Evolutionary conservation across 2,329 filamentous ascomycete species (phyloP).

Genomic region (Beauveria brongniartii): DNA sequence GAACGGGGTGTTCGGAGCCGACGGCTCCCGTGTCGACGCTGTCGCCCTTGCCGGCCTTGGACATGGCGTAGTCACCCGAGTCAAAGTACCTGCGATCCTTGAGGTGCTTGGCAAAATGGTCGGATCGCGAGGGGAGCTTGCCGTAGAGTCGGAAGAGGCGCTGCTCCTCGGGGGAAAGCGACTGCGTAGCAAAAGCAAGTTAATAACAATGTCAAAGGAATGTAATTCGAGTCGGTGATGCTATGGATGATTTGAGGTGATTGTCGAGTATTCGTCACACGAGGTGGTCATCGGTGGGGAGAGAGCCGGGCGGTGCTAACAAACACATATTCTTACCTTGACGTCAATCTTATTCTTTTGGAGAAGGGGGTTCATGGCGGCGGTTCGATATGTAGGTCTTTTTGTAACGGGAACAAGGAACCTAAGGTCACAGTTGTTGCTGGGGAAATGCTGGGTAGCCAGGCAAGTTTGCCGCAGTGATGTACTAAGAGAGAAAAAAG

Average conservation of each 20-base stretch:
- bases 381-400: slow-evolving; percentile 12
- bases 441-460: not conserved
- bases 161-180: slow-evolving; percentile 89
- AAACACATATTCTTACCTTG: slow-evolving; percentile 57
- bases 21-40: slow-evolving; percentile 89
- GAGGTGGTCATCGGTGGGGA: not conserved
- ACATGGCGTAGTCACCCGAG: slow-evolving; percentile 91
- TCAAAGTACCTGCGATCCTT: slow-evolving; percentile 99
- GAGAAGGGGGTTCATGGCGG: slow-evolving; percentile 83
- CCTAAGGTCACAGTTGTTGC: not conserved
- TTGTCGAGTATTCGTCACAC: not conserved
- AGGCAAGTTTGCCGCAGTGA: not conserved
- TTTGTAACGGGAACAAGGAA: not conserved
- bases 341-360: slow-evolving; percentile 98
- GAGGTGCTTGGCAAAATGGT: slow-evolving; percentile 94
- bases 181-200: slow-evolving; percentile 42
- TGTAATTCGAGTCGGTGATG: not conserved
- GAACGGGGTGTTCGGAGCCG: slow-evolving; percentile 87
- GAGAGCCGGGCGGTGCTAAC: not conserved
- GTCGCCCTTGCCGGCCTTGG: slow-evolving; percentile 93
- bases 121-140: slow-evolving; percentile 93
- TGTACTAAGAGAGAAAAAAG: not conserved
- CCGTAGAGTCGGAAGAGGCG: slow-evolving; percentile 94
- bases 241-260: not conserved
- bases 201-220: not conserved